Evolutionary conservation across 768 basidiomycete genomes (phyloP).

Genomic region (Trametes coccinea): DNA sequence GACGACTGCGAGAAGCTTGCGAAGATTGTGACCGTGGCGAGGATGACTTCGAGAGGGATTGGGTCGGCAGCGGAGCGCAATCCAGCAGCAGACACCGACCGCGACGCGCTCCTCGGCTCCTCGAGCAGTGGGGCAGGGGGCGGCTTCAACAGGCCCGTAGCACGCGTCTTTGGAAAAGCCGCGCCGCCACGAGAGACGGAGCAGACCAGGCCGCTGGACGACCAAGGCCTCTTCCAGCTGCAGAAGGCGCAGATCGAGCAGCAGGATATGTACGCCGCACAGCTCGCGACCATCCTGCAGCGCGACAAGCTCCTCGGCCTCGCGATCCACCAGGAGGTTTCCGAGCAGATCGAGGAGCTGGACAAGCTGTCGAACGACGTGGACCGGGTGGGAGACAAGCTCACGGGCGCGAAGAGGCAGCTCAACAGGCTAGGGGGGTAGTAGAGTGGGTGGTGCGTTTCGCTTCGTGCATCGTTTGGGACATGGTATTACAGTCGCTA

Average conservation of each 20-base stretch:
- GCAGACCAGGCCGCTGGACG: constrained; percentile 83
- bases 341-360: constrained; percentile 81
- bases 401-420: constrained; percentile 78
- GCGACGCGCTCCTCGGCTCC: constrained; percentile 62
- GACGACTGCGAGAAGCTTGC: constrained; percentile 90
- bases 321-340: constrained; percentile 83
- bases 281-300: constrained; percentile 77
- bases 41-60: constrained; percentile 47
- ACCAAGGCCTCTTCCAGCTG: constrained; percentile 73
- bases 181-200: constrained; percentile 75
- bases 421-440: constrained; percentile 71
- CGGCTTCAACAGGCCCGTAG: constrained; percentile 49
- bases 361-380: constrained; percentile 78
- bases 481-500: constrained; percentile 18
- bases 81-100: constrained; percentile 55
- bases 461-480: constrained; percentile 5
- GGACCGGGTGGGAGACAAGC: constrained; percentile 74
- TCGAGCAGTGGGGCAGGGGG: constrained; percentile 14
- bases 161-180: constrained; percentile 78
- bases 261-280: constrained; percentile 81
- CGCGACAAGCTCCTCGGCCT: constrained; percentile 85
- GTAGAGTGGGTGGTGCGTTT: not conserved
- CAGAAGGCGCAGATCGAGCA: constrained; percentile 80
- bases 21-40: constrained; percentile 79
- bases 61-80: constrained; percentile 38